Conservation (phyloP, 352 stramenopile genomes). For the Aphanomyces cochlioides region DNA sequence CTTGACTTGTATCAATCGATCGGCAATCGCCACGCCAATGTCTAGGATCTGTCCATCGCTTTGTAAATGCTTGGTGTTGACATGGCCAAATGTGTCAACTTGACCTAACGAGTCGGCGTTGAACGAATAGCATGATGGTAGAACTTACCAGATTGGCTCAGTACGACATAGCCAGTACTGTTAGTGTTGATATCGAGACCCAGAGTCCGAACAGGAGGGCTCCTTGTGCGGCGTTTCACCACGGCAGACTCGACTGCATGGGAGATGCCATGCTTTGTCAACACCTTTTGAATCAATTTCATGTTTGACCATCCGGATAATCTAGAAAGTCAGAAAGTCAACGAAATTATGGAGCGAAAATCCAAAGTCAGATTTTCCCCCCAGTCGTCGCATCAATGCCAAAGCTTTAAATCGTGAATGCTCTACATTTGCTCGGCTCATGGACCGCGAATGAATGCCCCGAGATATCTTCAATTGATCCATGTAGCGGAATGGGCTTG, state of each 20-base stretch:
- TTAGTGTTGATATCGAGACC: conserved; percentile 84
- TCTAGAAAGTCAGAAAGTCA: too few species aligned
- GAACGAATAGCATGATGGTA: not conserved
- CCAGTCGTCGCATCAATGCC: too few species aligned
- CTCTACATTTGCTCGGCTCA: too few species aligned
- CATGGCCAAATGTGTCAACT: conserved; percentile 53
- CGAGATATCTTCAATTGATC: too few species aligned
- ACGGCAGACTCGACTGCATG: not conserved
- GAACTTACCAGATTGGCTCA: conserved; percentile 41
- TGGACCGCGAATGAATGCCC: too few species aligned
- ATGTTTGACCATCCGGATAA: not conserved
- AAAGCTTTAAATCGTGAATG: too few species aligned
- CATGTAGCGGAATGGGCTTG: too few species aligned
- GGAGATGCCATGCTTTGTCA: conserved; percentile 18
- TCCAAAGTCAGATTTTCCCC: too few species aligned
- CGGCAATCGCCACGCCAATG: conserved; percentile 52
- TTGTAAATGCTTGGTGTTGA: conserved; percentile 54
- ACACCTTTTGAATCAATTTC: conserved; percentile 23
- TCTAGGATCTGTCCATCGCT: conserved; percentile 57
- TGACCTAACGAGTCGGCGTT: conserved; percentile 30
- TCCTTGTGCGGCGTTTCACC: not conserved
- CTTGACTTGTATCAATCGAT: conserved; percentile 12
- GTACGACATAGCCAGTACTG: conserved; percentile 68
- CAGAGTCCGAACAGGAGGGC: conserved; percentile 45
- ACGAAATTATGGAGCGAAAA: too few species aligned